Evolutionary conservation across 345 rosid genomes (phyloP).

Genomic region (Trapa bicornis): DNA sequence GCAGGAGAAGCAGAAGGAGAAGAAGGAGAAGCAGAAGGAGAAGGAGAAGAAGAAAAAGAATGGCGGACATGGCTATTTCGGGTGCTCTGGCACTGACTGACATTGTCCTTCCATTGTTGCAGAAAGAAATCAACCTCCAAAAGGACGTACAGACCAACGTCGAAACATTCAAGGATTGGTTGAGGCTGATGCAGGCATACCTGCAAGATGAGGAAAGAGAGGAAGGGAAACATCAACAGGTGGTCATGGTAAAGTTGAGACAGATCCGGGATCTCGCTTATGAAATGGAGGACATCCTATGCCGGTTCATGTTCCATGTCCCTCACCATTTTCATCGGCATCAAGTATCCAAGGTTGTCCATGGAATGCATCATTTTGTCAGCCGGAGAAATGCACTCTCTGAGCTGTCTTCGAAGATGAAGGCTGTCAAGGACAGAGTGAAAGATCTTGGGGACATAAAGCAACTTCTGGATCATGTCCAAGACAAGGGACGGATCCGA

Average conservation of each 20-base stretch:
- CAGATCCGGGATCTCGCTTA: constrained; percentile 20
- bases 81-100: constrained; percentile 1
- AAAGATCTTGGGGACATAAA: neutral
- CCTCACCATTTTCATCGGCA: constrained; percentile 2
- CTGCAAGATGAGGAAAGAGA: constrained; percentile 1
- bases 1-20: too few relatives aligned
- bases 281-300: constrained; percentile 19
- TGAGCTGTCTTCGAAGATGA: constrained; percentile 1
- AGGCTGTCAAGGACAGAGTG: neutral
- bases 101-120: neutral
- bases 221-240: constrained; percentile 4
- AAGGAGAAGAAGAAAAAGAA: neutral
- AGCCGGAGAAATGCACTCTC: constrained; percentile 3
- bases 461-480: too few relatives aligned
- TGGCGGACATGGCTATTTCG: constrained; percentile 4
- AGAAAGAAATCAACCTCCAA: neutral
- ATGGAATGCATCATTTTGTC: neutral
- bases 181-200: neutral
- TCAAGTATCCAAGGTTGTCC: neutral
- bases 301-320: constrained; percentile 1
- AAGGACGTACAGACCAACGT: neutral
- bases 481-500: too few relatives aligned
- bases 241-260: constrained; percentile 12
- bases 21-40: too few relatives aligned
- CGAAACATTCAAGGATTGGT: neutral